A percentile compares a stretch with the other conserved stretches of the same genome.
Evolutionary conservation across 2,329 filamentous ascomycete species (phyloP).

Genomic region (Knufia fluminis): DNA sequence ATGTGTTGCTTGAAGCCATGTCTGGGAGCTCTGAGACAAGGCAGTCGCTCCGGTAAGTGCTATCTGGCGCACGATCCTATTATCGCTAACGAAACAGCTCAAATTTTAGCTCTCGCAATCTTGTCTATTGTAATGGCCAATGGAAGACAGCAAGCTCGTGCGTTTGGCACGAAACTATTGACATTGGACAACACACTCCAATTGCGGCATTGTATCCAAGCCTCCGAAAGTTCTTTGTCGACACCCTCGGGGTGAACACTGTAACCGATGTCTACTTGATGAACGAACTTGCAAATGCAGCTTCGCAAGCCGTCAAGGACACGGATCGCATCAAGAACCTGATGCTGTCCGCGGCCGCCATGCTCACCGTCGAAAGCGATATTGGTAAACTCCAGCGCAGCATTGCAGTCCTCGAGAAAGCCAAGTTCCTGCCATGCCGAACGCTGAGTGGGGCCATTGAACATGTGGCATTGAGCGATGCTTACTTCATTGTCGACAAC

Average conservation of each 20-base stretch:
- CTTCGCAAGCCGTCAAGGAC: slow-evolving; percentile 7
- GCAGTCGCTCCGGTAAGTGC: too few relatives aligned
- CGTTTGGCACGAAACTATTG: slow-evolving; percentile 13
- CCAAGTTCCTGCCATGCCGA: slow-evolving; percentile 12
- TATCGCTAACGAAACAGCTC: not conserved
- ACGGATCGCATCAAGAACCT: slow-evolving; percentile 9
- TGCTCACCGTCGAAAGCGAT: slow-evolving; percentile 7
- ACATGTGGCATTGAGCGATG: slow-evolving; percentile 8
- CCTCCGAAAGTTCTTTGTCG: slow-evolving; percentile 12
- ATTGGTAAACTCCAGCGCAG: slow-evolving; percentile 6
- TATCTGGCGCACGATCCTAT: too few relatives aligned
- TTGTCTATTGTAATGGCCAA: not conserved
- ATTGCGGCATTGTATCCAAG: slow-evolving; percentile 10
- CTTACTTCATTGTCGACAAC: slow-evolving; percentile 14
- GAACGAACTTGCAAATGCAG: slow-evolving; percentile 11
- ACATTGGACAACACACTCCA: slow-evolving; percentile 10
- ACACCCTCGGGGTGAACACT: slow-evolving; percentile 9
- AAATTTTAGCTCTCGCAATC: not conserved
- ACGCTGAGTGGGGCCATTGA: slow-evolving; percentile 1
- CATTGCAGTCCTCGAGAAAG: slow-evolving; percentile 8
- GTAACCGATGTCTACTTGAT: slow-evolving; percentile 13
- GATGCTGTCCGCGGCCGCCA: slow-evolving; percentile 11
- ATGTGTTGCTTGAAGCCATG: not conserved
- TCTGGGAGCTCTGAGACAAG: too few relatives aligned
- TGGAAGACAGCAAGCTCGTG: slow-evolving; percentile 12